Evolutionary conservation across 768 basidiomycete species (phyloP).

Genomic region (Mycena kentingensis): DNA sequence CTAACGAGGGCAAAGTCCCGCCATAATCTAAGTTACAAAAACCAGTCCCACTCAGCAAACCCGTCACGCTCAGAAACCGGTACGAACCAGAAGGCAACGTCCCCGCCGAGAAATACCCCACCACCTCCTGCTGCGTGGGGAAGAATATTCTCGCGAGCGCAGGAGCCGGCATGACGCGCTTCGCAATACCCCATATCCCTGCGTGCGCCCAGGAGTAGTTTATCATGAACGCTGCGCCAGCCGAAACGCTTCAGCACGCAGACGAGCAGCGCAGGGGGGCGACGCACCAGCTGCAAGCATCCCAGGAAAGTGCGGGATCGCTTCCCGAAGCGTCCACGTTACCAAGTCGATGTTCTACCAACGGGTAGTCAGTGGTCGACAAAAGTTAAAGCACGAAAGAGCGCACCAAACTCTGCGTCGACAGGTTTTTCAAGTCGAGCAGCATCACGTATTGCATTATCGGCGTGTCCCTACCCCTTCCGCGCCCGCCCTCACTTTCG

Average conservation of each 20-base stretch:
- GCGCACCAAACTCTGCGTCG: constrained; percentile 60
- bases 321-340: constrained; percentile 64
- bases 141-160: constrained; percentile 69
- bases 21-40: constrained; percentile 64
- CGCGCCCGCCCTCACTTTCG: constrained; percentile 21
- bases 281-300: constrained; percentile 68
- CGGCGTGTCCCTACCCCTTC: constrained; percentile 32
- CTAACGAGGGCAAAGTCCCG: constrained; percentile 56
- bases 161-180: constrained; percentile 63
- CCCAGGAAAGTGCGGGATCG: constrained; percentile 72
- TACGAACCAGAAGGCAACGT: constrained; percentile 59
- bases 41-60: constrained; percentile 23
- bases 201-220: constrained; percentile 78
- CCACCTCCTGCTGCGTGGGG: constrained; percentile 54
- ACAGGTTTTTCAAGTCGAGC: constrained; percentile 61
- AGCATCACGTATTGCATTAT: constrained; percentile 68
- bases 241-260: constrained; percentile 5
- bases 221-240: constrained; percentile 60
- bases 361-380: neutral
- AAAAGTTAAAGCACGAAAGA: constrained; percentile 7
- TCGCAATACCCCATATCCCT: constrained; percentile 65
- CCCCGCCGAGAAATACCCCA: constrained; percentile 53
- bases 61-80: constrained; percentile 10
- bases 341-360: constrained; percentile 60
- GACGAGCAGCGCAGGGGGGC: constrained; percentile 5